Evolutionary conservation across 2,329 filamentous ascomycete species (phyloP).

Genomic region (Achaetomium macrosporum): DNA sequence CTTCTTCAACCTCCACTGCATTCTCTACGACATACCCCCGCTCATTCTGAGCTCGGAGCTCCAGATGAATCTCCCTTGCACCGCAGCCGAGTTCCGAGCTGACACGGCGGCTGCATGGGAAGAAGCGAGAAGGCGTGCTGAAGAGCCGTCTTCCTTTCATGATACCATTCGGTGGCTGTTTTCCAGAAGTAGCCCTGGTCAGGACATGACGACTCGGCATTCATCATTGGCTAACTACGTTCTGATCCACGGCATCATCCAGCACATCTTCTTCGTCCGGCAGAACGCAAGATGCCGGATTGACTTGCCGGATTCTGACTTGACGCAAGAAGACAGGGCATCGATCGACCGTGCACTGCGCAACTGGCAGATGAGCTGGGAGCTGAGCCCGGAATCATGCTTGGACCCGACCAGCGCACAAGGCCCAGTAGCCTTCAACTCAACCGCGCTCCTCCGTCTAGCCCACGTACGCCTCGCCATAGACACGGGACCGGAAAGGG

Average conservation of each 20-base stretch:
- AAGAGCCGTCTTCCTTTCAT: constrained; percentile 25
- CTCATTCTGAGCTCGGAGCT: constrained; percentile 51
- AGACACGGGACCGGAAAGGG: constrained; percentile 40
- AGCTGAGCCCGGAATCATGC: constrained; percentile 45
- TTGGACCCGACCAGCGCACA: constrained; percentile 48
- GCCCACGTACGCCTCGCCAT: constrained; percentile 30
- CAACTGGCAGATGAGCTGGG: constrained; percentile 48
- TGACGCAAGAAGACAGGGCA: constrained; percentile 39
- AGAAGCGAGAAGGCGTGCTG: constrained; percentile 25
- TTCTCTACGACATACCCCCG: constrained; percentile 57
- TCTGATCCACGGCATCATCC: constrained; percentile 48
- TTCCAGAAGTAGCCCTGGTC: constrained; percentile 8
- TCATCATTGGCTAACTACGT: constrained; percentile 50
- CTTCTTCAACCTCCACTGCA: constrained; percentile 55
- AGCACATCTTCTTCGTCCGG: constrained; percentile 47
- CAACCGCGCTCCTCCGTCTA: constrained; percentile 28
- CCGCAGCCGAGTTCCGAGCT: constrained; percentile 50
- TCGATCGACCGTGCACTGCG: constrained; percentile 41
- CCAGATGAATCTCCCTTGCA: constrained; percentile 48
- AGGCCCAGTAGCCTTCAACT: constrained; percentile 48
- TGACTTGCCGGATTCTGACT: constrained; percentile 25
- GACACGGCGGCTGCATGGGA: constrained; percentile 45
- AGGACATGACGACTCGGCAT: constrained; percentile 28
- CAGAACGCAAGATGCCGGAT: constrained; percentile 26
- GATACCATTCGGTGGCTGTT: constrained; percentile 16